Evolutionary conservation across 345 rosid genomes (phyloP).

Genomic region (Mangifera indica): DNA sequence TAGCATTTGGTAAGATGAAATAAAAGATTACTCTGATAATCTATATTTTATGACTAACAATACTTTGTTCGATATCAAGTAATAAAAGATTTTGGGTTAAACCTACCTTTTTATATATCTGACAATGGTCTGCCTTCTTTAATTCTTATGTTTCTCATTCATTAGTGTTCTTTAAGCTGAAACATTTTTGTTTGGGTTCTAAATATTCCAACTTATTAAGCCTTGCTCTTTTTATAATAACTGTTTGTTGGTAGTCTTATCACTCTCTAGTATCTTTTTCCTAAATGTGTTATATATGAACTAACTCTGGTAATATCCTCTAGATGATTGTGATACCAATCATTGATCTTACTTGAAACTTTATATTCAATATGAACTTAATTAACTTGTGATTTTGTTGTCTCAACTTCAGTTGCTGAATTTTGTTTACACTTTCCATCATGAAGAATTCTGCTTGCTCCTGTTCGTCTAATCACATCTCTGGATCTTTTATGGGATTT

Average conservation of each 20-base stretch:
- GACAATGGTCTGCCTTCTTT: not conserved
- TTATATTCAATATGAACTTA: not conserved
- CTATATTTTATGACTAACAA: too few species aligned
- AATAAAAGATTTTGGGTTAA: too few species aligned
- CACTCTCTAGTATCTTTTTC: not conserved
- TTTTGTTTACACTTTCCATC: not conserved
- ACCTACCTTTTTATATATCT: not conserved
- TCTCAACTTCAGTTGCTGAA: not conserved
- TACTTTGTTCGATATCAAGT: too few species aligned
- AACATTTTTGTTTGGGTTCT: not conserved
- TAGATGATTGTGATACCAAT: not conserved
- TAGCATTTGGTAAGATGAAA: too few species aligned
- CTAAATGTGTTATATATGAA: not conserved
- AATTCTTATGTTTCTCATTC: not conserved
- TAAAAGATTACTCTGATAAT: too few species aligned
- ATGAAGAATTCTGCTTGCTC: not conserved
- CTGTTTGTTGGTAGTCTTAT: not conserved
- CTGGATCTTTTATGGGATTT: conserved; percentile 54
- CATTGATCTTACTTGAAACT: not conserved
- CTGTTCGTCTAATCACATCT: not conserved
- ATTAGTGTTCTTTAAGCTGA: not conserved
- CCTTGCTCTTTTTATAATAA: not conserved
- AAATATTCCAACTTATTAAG: not conserved
- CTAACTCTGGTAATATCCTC: not conserved
- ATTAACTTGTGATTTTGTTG: not conserved